Evolutionary conservation across 495 filamentous ascomycete genomes (phyloP), one percentile per base, ranked within the genome.

Genomic region (Cairneyella variabilis): DNA sequence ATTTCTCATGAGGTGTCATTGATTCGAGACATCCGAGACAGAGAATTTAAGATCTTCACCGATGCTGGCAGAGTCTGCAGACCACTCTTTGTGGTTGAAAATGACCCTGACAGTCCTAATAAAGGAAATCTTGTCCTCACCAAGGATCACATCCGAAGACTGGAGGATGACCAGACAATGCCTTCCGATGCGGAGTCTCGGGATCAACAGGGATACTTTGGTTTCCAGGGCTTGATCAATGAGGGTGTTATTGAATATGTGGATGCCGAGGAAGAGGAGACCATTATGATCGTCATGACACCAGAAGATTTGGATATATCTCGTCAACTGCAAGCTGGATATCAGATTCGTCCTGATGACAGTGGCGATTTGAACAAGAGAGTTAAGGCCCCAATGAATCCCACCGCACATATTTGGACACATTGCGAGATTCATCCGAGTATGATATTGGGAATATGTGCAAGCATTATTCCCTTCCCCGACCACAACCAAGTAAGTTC

Each of bases 381-480:
- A 53, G 84, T 97, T 38, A 90, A 90, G 57, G 90, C 91, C 0
- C 84, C 84, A 53, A 76, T 90, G 47, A 95, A 89, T 56, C 81
- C 86, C 10, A 84, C 81, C 6, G 87, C 91, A 0, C 88, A 92
- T 67, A 88, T 84, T 41, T 97, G 89, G 77, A 99, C 93, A 2
- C 93, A 99, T 68, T 97, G 95, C 68, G 93, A 99, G 70, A 97
- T 99, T 65, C 95, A 99, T 63, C 93, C 93, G 10, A 95, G 89
- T 75, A 99, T 97, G 95, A 90, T 99, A 67, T 72, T 97, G 43
- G 95, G 93, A 56, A 91, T 97, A 52, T 97, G 95, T 65, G 93
- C 93, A 50, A 95, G 90, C 76, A 97, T 99, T 69, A 99, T 99
- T 75, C 93, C 93, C 0, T 99, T 97, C 81, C 93, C 93, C 4